A percentile compares a stretch with the other conserved stretches of the same genome.
phyloP scores from a whole-genome alignment of 345 rosid species.

The Lepidium aucheri region DNA sequence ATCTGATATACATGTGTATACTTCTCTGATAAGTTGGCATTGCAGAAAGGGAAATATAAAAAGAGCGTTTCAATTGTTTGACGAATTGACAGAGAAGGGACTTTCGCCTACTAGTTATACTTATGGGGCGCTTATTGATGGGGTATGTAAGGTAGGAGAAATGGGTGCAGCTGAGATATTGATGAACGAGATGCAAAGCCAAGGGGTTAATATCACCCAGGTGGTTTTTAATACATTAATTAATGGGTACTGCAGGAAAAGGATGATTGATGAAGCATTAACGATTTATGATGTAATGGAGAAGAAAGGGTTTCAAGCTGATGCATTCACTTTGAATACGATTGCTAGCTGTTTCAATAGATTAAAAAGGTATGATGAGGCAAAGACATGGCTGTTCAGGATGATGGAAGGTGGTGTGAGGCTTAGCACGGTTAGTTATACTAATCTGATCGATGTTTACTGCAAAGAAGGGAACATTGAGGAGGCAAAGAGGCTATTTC shows the following conservation, averaged over 20 bases:
- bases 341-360: slow-evolving; percentile 58
- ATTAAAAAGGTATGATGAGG: slow-evolving; percentile 54
- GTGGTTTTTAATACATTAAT: slow-evolving; percentile 64
- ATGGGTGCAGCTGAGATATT: slow-evolving; percentile 68
- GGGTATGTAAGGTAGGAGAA: slow-evolving; percentile 71
- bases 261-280: slow-evolving; percentile 67
- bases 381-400: slow-evolving; percentile 48
- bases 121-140: slow-evolving; percentile 64
- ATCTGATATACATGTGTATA: slow-evolving; percentile 48
- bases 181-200: slow-evolving; percentile 65
- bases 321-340: slow-evolving; percentile 50
- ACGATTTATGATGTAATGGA: slow-evolving; percentile 45
- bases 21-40: slow-evolving; percentile 48
- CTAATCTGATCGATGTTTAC: slow-evolving; percentile 63
- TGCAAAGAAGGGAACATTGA: slow-evolving; percentile 76
- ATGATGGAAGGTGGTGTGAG: slow-evolving; percentile 46
- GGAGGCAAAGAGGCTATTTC: slow-evolving; percentile 61
- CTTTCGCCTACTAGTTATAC: slow-evolving; percentile 52
- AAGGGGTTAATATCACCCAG: slow-evolving; percentile 39
- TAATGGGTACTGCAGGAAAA: slow-evolving; percentile 58
- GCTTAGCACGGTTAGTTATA: slow-evolving; percentile 50
- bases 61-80: slow-evolving; percentile 62
- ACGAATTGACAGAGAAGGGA: slow-evolving; percentile 60
- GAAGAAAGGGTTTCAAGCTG: slow-evolving; percentile 59
- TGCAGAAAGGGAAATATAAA: slow-evolving; percentile 51